A percentile compares a stretch with the other conserved stretches of the same genome.
Conservation (phyloP, 2,329 filamentous ascomycete genomes). For the Pyricularia sp. region DNA sequence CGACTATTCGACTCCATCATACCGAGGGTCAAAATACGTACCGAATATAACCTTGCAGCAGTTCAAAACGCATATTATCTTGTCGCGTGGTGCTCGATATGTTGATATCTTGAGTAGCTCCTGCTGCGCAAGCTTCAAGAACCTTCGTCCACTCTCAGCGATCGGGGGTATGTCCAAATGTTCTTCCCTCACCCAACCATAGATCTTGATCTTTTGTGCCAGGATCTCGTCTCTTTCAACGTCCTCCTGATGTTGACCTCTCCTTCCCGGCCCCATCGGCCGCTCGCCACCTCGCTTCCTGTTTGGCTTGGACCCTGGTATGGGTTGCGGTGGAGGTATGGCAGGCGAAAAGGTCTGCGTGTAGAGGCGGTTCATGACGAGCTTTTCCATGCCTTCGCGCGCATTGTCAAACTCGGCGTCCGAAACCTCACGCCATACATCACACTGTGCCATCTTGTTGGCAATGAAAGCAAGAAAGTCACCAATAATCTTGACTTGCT, state of each 20-base stretch:
- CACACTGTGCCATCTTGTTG: constrained; percentile 95
- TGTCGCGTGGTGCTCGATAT: constrained; percentile 92
- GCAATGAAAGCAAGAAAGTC: constrained; percentile 95
- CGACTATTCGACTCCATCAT: background rate
- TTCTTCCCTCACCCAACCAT: constrained; percentile 85
- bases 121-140: constrained; percentile 80
- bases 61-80: constrained; percentile 96
- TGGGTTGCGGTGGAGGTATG: constrained; percentile 67
- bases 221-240: constrained; percentile 94
- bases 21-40: constrained; percentile 22
- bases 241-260: constrained; percentile 94
- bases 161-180: constrained; percentile 85
- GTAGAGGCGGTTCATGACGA: constrained; percentile 97
- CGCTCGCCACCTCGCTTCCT: constrained; percentile 56
- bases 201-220: constrained; percentile 92
- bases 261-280: constrained; percentile 64
- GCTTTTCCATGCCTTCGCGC: constrained; percentile 96
- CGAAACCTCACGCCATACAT: constrained; percentile 90
- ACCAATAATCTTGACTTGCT: constrained; percentile 96
- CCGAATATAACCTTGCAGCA: constrained; percentile 99
- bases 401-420: constrained; percentile 98
- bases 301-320: constrained; percentile 49
- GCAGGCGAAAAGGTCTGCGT: constrained; percentile 91
- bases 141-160: constrained; percentile 75
- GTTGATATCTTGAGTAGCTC: constrained; percentile 93